A percentile compares a stretch with the other conserved stretches of the same genome.
Evolutionary conservation across 1,139 yeast species (phyloP).

Genomic region (Kodamaea derodonti): DNA sequence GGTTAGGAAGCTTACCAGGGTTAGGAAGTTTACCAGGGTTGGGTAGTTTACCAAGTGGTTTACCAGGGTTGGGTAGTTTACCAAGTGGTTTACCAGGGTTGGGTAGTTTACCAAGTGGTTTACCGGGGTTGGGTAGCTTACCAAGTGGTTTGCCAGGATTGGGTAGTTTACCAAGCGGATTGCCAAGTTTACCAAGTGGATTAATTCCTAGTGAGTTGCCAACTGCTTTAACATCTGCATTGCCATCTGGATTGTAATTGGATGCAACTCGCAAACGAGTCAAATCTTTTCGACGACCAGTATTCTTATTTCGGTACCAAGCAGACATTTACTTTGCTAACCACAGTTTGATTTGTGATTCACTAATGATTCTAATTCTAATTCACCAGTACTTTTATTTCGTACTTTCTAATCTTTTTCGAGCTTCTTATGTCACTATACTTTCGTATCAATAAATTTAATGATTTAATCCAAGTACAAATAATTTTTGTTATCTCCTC

Average conservation of each 20-base stretch:
- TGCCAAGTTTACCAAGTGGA: slow-evolving; percentile 1
- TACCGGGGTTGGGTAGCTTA: neutral
- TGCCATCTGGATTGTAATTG: neutral
- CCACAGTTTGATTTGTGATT: no score
- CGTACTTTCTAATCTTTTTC: no score
- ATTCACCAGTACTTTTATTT: no score
- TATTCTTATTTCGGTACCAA: no score
- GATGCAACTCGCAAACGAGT: no score
- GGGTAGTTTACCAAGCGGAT: slow-evolving; percentile 1
- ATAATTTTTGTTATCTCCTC: no score
- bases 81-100: neutral
- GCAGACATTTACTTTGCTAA: no score
- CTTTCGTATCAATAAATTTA: no score
- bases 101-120: neutral
- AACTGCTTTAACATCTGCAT: neutral
- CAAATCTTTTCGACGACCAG: no score
- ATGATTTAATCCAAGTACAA: no score
- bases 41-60: neutral
- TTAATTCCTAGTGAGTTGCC: slow-evolving; percentile 1
- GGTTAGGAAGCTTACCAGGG: neutral
- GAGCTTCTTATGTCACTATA: no score
- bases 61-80: neutral
- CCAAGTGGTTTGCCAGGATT: neutral
- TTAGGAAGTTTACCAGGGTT: neutral
- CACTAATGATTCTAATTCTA: no score